Percentiles rank a stretch among this genome's conserved stretches.
Evolutionary conservation across 176 grass and related monocot genomes (phyloP).

Genomic region (Avena atlantica): DNA sequence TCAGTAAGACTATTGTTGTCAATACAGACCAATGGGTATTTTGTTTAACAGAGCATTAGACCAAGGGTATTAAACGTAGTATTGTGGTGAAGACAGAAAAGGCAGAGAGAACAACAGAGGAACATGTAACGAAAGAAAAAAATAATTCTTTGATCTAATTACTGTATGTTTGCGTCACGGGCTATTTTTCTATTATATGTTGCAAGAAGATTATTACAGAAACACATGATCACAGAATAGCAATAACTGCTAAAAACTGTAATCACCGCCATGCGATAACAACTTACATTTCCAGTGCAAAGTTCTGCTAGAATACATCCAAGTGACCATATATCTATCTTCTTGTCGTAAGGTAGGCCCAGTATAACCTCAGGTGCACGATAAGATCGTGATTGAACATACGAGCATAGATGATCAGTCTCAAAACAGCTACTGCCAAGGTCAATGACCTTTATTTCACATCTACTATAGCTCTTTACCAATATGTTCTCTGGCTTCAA

Average conservation of each 20-base stretch:
- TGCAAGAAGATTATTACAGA: not conserved
- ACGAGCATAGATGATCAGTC: slow-evolving; percentile 95
- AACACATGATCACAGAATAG: not conserved
- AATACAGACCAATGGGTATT: not conserved
- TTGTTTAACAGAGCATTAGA: not conserved
- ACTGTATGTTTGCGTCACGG: not conserved
- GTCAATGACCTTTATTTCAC: slow-evolving; percentile 99
- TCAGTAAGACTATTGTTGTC: not conserved
- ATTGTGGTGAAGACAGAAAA: slow-evolving; percentile 4
- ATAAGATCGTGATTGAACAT: slow-evolving; percentile 95
- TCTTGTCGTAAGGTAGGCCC: slow-evolving; percentile 95
- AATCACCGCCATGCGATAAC: not conserved
- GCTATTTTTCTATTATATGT: slow-evolving; percentile 17
- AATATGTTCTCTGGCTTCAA: slow-evolving; percentile 99
- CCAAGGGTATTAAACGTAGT: not conserved
- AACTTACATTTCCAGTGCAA: slow-evolving; percentile 98
- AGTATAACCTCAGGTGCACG: slow-evolving; percentile 98
- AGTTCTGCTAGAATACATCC: slow-evolving; percentile 99
- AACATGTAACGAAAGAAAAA: not conserved
- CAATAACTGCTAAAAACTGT: not conserved
- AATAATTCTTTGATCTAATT: not conserved
- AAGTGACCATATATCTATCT: slow-evolving; percentile 99
- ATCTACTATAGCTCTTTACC: slow-evolving; percentile 98
- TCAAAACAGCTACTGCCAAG: slow-evolving; percentile 99
- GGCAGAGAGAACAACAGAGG: not conserved